Evolutionary conservation across 2,329 filamentous ascomycete genomes (phyloP), one percentile per base, ranked within the genome.

Genomic region (Blastomyces gilchristii): DNA sequence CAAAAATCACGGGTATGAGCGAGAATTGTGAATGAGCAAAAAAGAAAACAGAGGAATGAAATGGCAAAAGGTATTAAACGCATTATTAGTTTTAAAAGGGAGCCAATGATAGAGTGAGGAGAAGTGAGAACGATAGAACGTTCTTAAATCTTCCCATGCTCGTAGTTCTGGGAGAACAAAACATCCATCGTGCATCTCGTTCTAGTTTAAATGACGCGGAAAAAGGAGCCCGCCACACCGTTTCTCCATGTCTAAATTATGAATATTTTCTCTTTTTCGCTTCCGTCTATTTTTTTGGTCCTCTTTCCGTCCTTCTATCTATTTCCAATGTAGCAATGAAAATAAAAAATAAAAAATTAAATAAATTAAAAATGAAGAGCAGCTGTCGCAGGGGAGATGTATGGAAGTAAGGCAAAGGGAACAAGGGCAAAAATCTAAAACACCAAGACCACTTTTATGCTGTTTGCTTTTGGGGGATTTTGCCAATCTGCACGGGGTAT

Each of bases 381-480:
- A 54, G 28, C 31, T 16, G 28, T 16, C 25, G 25, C 2, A 53
- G 34, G 45, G 37, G 34, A 45, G 45, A 47, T 12, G 50, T 12
- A 43, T 50, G 39, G 37, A 41, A 45, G 45, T 12, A 54, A 50
- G 34, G 60, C 41, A 28, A 50, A 12, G 39, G 41, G 47, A 31
- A 43, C 37, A 18, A 18, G 34, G 16, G 58, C 12, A 34, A 28
- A 49, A 41, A 56, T 62, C 16, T 31, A 43, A 47, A 28, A 47
- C 22, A 34, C 16, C 12, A 59, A 31, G 57, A 59, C 58, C 18
- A 31, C 52, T 22, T 60, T 37, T 60, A 50, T 60, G n/a, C n/a
- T 60, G 14, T 53, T 31, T 60, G 25, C 3, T 39, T 12, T 39
- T 25, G 18, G 28, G 49, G 25, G 52, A 31, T 52, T 22, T 57